Percentiles rank a stretch among this genome's conserved stretches.
Evolutionary conservation across 441 rosid genomes (phyloP).

Genomic region (Heliophila coronopifolia): DNA sequence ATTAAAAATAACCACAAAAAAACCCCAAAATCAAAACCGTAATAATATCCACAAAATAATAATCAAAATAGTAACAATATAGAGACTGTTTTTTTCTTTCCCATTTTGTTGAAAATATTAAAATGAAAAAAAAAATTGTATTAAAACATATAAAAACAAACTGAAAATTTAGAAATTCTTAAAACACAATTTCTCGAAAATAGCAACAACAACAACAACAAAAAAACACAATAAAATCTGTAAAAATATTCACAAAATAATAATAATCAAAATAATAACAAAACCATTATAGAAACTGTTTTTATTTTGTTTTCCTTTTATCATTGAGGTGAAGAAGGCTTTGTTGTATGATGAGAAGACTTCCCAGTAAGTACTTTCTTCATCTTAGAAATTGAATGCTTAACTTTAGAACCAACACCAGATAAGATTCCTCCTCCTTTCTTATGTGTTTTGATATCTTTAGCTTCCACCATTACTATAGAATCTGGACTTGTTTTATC

Average conservation of each 20-base stretch:
- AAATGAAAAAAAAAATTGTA: no score
- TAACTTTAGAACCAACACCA: constrained; percentile 84
- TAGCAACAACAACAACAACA: background rate
- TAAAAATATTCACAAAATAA: constrained; percentile 29
- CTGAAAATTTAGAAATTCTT: no score
- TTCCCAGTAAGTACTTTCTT: constrained; percentile 83
- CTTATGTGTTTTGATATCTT: constrained; percentile 54
- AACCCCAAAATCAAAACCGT: no score
- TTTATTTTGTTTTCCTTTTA: background rate
- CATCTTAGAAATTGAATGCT: constrained; percentile 84
- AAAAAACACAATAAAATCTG: constrained; percentile 11
- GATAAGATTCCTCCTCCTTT: constrained; percentile 75
- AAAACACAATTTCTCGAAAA: constrained; percentile 19
- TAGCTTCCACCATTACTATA: constrained; percentile 57
- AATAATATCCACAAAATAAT: no score
- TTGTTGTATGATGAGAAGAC: constrained; percentile 70
- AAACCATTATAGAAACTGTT: background rate
- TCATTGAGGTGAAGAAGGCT: constrained; percentile 48
- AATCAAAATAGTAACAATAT: no score
- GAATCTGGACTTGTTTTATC: constrained; percentile 54
- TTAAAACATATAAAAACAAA: no score
- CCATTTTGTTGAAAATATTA: no score
- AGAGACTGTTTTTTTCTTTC: no score
- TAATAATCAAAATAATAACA: constrained; percentile 19
- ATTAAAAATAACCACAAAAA: no score